A percentile compares a stretch with the other conserved stretches of the same genome.
phyloP scores from a whole-genome alignment of 31 red algal species.

The Endocladia muricata region DNA sequence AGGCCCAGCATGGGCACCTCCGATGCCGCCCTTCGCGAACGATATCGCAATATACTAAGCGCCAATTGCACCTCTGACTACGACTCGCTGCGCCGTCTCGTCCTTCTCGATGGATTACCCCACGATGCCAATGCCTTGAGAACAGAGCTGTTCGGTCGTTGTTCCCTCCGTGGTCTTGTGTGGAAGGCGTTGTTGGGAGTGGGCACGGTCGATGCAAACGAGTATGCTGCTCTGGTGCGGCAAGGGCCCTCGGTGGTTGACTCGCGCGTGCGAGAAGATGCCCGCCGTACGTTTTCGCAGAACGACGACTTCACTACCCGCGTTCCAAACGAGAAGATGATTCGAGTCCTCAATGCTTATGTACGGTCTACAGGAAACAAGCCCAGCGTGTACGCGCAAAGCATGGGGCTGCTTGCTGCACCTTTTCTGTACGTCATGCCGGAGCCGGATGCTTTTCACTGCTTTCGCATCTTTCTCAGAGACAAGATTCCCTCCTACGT shows the following conservation, averaged over 20 bases:
- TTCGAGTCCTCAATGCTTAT: slow-evolving; percentile 85
- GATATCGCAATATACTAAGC: slow-evolving; percentile 50
- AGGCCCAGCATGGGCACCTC: slow-evolving; percentile 57
- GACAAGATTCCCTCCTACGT: slow-evolving; percentile 78
- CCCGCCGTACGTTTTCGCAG: slow-evolving; percentile 87
- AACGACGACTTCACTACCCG: slow-evolving; percentile 75
- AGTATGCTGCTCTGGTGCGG: slow-evolving; percentile 58
- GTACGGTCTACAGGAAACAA: slow-evolving; percentile 66
- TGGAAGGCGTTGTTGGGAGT: slow-evolving; percentile 84
- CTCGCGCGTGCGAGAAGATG: slow-evolving; percentile 84
- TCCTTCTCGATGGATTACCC: slow-evolving; percentile 61
- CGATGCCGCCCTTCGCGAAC: slow-evolving; percentile 50
- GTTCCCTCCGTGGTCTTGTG: slow-evolving; percentile 70
- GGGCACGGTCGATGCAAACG: slow-evolving; percentile 43
- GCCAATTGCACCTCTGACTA: slow-evolving; percentile 9
- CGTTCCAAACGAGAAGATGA: slow-evolving; percentile 78
- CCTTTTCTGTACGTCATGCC: slow-evolving; percentile 94
- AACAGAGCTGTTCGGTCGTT: slow-evolving; percentile 41
- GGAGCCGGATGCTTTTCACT: slow-evolving; percentile 87
- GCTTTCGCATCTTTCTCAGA: slow-evolving; percentile 69
- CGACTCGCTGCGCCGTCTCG: slow-evolving; percentile 58
- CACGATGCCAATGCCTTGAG: slow-evolving; percentile 40
- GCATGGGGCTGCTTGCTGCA: slow-evolving; percentile 84
- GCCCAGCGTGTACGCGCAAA: slow-evolving; percentile 68
- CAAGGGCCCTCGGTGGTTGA: slow-evolving; percentile 76